These are phyloP conservation scores for Nadsonia commutata DNA, from an alignment of 1,139 yeast species.

Conservation along the genomic window DNA sequence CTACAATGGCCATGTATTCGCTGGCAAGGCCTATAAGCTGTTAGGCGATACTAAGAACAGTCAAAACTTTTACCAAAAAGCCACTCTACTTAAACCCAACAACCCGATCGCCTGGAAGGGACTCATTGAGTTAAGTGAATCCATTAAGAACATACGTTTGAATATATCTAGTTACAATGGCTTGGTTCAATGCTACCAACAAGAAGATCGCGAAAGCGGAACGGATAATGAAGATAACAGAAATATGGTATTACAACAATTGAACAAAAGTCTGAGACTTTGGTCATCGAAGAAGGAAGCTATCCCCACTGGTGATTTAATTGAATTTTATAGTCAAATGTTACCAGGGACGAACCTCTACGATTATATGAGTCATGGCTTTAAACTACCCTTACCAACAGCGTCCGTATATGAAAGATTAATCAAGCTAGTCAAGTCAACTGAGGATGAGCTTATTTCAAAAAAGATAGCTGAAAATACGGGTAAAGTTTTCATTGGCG, in stretches of 20 bases:
- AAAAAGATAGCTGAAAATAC: slow-evolving; percentile 17
- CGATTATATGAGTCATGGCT: not conserved
- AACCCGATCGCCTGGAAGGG: slow-evolving; percentile 76
- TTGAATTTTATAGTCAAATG: not conserved
- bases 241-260: slow-evolving; percentile 9
- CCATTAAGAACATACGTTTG: slow-evolving; percentile 27
- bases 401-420: not conserved
- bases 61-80: slow-evolving; percentile 34
- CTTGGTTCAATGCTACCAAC: slow-evolving; percentile 14
- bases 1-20: slow-evolving; percentile 39
- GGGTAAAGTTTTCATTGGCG: slow-evolving; percentile 25
- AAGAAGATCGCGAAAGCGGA: slow-evolving; percentile 15
- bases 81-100: slow-evolving; percentile 39
- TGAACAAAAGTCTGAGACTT: slow-evolving; percentile 4
- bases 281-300: slow-evolving; percentile 19
- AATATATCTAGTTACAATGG: slow-evolving; percentile 24
- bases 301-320: not conserved
- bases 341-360: slow-evolving; percentile 14
- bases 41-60: slow-evolving; percentile 32
- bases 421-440: not conserved
- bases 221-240: slow-evolving; percentile 15
- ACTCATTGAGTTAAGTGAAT: slow-evolving; percentile 37
- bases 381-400: not conserved
- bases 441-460: not conserved
- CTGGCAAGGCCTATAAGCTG: slow-evolving; percentile 44